Evolutionary conservation across 768 basidiomycete genomes (phyloP).

Genomic region (Phylloporus sp.): DNA sequence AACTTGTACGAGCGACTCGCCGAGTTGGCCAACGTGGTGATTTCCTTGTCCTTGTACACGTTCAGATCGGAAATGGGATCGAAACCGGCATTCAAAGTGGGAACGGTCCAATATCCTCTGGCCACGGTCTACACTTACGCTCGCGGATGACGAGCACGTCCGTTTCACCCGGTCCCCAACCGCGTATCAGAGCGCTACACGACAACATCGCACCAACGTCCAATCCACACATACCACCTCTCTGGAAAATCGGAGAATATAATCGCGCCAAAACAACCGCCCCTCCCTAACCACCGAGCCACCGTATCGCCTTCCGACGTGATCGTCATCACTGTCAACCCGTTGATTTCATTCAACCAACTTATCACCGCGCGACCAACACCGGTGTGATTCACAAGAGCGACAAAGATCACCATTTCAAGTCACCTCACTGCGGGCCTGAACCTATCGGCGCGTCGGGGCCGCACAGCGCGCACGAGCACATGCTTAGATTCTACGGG

Average conservation of each 20-base stretch:
- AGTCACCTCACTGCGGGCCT: conserved; percentile 1
- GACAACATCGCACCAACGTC: not conserved
- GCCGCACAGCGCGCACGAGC: not conserved
- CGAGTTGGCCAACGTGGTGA: not conserved
- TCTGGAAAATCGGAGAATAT: not conserved
- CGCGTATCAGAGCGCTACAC: not conserved
- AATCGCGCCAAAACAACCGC: not conserved
- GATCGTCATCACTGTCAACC: conserved; percentile 1
- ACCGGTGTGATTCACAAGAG: not conserved
- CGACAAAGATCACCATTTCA: not conserved
- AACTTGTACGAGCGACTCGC: not conserved
- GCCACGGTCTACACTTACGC: not conserved
- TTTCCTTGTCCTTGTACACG: no score
- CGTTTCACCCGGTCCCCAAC: not conserved
- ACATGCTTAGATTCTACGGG: no score
- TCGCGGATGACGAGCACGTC: not conserved
- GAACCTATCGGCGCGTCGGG: not conserved
- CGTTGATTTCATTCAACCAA: not conserved
- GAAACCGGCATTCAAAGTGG: conserved; percentile 1
- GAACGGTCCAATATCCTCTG: not conserved
- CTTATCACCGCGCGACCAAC: not conserved
- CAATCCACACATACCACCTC: not conserved
- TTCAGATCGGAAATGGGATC: no score
- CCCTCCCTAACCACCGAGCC: not conserved
- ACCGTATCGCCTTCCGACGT: conserved; percentile 7